Conservation (phyloP, 2,329 filamentous ascomycete species). For the Chrysosporium queenslandicum region DNA sequence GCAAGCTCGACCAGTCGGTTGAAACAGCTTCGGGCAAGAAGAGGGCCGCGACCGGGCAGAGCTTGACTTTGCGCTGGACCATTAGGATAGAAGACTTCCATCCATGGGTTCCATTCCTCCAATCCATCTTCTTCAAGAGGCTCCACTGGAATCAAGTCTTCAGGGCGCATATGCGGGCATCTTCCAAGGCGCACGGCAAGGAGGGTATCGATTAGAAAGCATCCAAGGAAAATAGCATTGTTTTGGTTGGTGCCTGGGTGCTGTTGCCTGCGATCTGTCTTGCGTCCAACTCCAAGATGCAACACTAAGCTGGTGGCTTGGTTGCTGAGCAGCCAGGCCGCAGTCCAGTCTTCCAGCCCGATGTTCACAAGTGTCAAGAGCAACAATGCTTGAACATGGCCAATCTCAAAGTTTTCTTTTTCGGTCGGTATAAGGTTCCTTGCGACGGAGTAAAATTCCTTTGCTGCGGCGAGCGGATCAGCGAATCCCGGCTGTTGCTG, state of each 20-base stretch:
- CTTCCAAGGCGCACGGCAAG: slow-evolving; percentile 40
- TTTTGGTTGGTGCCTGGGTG: neutral
- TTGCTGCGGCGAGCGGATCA: slow-evolving; percentile 19
- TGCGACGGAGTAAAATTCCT: slow-evolving; percentile 30
- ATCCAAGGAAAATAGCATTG: slow-evolving; percentile 43
- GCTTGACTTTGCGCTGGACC: slow-evolving; percentile 27
- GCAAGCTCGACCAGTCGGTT: slow-evolving; percentile 40
- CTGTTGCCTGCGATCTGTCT: neutral
- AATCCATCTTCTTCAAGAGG: slow-evolving; percentile 54
- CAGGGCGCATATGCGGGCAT: slow-evolving; percentile 40
- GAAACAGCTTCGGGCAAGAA: slow-evolving; percentile 44
- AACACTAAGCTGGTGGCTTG: slow-evolving; percentile 42
- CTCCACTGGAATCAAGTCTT: slow-evolving; percentile 41
- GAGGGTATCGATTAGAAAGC: slow-evolving; percentile 46
- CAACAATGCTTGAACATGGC: slow-evolving; percentile 38
- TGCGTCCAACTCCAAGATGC: slow-evolving; percentile 28
- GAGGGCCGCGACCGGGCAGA: slow-evolving; percentile 29
- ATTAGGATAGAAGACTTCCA: slow-evolving; percentile 33
- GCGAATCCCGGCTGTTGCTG: slow-evolving; percentile 11
- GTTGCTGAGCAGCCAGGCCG: slow-evolving; percentile 47
- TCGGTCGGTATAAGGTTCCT: slow-evolving; percentile 33
- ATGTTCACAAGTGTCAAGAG: slow-evolving; percentile 43
- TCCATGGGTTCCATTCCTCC: slow-evolving; percentile 68
- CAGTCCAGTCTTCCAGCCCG: slow-evolving; percentile 36
- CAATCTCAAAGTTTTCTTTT: slow-evolving; percentile 31